A percentile compares a stretch with the other conserved stretches of the same genome.
phyloP scores from a whole-genome alignment of 768 basidiomycete species.

The Termitomyces titanicus region DNA sequence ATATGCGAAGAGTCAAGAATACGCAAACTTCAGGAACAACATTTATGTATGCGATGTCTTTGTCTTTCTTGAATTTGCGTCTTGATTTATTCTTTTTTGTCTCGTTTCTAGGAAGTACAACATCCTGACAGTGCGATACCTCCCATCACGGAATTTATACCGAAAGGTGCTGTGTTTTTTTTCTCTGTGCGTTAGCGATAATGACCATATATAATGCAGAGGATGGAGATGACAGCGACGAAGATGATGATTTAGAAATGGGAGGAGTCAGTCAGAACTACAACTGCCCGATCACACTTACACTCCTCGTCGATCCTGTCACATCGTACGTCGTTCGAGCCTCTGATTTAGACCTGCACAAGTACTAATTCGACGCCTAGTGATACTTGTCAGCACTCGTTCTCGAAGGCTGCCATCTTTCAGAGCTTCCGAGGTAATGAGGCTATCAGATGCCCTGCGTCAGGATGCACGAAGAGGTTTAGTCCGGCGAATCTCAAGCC shows the following conservation, averaged over 20 bases:
- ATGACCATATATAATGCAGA: conserved; percentile 40
- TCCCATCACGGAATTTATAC: conserved; percentile 69
- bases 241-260: conserved; percentile 85
- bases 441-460: conserved; percentile 54
- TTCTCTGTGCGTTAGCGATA: background rate
- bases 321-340: conserved; percentile 61
- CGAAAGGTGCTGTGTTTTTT: conserved; percentile 46
- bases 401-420: conserved; percentile 66
- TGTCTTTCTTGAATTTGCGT: background rate
- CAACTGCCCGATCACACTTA: conserved; percentile 80
- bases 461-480: conserved; percentile 67
- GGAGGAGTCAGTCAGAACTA: conserved; percentile 83
- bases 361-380: conserved; percentile 31
- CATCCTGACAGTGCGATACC: conserved; percentile 70
- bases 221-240: conserved; percentile 75
- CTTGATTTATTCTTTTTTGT: background rate
- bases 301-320: conserved; percentile 63
- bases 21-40: conserved; percentile 56
- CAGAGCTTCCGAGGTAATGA: conserved; percentile 48
- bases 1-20: conserved; percentile 61
- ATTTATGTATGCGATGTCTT: conserved; percentile 49
- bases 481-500: conserved; percentile 44
- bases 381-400: conserved; percentile 74
- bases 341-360: conserved; percentile 5
- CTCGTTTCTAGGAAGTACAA: conserved; percentile 53